A percentile compares a stretch with the other conserved stretches of the same genome.
Conservation (phyloP, 2,329 filamentous ascomycete species). For the Colletotrichum higginsianum region DNA sequence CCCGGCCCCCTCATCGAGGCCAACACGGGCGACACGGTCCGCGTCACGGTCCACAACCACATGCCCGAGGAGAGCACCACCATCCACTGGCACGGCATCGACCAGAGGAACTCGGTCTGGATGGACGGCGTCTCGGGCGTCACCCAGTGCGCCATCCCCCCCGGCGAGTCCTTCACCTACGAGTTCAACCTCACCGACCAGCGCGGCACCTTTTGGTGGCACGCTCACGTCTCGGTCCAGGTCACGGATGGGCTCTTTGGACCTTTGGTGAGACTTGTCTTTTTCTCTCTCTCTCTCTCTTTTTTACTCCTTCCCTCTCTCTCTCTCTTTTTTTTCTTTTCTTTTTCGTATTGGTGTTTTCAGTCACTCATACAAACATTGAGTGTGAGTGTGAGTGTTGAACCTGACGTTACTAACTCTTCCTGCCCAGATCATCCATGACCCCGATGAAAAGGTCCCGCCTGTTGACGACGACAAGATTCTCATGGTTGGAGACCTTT, state of each 20-base stretch:
- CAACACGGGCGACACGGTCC: conserved; percentile 59
- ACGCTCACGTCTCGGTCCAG: conserved; percentile 61
- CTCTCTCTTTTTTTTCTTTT: too few relatives aligned
- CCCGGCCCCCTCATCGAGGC: conserved; percentile 75
- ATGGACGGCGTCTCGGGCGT: conserved; percentile 78
- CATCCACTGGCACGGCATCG: conserved; percentile 79
- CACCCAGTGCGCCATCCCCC: conserved; percentile 72
- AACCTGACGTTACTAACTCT: conserved; percentile 1
- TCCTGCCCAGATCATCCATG: conserved; percentile 53
- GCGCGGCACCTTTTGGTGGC: conserved; percentile 75
- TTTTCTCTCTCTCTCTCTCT: too few relatives aligned
- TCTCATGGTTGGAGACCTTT: conserved; percentile 56
- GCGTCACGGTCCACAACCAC: conserved; percentile 57
- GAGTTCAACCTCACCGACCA: conserved; percentile 72
- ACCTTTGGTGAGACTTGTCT: conserved; percentile 32
- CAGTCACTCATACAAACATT: neutral
- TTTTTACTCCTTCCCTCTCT: too few relatives aligned
- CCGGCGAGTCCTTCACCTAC: conserved; percentile 68
- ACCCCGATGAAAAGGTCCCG: conserved; percentile 51
- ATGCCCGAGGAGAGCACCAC: conserved; percentile 60
- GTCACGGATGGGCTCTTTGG: conserved; percentile 42
- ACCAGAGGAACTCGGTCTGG: conserved; percentile 73
- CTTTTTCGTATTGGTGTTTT: neutral
- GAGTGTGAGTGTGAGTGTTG: neutral
- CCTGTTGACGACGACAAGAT: conserved; percentile 53